Percentiles rank a stretch among this genome's conserved stretches.
These are phyloP conservation scores for Claviceps fusiformis DNA, from an alignment of 2,329 filamentous ascomycete genomes.

Conservation along the genomic window DNA sequence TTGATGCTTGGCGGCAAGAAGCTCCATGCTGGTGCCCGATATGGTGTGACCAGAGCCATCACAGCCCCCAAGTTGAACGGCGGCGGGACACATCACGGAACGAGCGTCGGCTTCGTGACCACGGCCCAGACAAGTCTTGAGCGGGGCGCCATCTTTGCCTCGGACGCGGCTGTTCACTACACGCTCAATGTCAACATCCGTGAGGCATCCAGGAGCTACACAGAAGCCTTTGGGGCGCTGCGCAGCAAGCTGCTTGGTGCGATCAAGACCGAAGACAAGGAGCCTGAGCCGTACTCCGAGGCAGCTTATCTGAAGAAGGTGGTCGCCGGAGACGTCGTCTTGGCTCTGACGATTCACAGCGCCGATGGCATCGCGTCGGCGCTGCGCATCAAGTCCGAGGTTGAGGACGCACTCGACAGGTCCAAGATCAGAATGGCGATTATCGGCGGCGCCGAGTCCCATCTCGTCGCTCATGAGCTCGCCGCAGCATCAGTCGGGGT, in stretches of 20 bases:
- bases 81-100: constrained; percentile 35
- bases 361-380: constrained; percentile 49
- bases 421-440: constrained; percentile 39
- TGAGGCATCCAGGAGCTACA: constrained; percentile 33
- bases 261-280: constrained; percentile 16
- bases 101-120: constrained; percentile 45
- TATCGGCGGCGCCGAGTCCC: constrained; percentile 49
- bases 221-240: constrained; percentile 37
- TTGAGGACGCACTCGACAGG: constrained; percentile 30
- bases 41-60: constrained; percentile 45
- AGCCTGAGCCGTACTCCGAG: constrained; percentile 31
- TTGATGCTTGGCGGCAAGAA: constrained; percentile 43
- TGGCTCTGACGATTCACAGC: constrained; percentile 46
- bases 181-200: constrained; percentile 31
- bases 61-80: constrained; percentile 37
- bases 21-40: constrained; percentile 35
- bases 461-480: constrained; percentile 44
- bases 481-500: constrained; percentile 43
- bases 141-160: constrained; percentile 35
- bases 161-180: constrained; percentile 45
- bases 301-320: constrained; percentile 38
- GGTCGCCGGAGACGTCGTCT: constrained; percentile 35
- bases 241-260: constrained; percentile 41
- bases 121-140: constrained; percentile 32
- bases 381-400: constrained; percentile 42